Evolutionary conservation across 2,329 filamentous ascomycete genomes (phyloP).

Genomic region (Venturia asperata): DNA sequence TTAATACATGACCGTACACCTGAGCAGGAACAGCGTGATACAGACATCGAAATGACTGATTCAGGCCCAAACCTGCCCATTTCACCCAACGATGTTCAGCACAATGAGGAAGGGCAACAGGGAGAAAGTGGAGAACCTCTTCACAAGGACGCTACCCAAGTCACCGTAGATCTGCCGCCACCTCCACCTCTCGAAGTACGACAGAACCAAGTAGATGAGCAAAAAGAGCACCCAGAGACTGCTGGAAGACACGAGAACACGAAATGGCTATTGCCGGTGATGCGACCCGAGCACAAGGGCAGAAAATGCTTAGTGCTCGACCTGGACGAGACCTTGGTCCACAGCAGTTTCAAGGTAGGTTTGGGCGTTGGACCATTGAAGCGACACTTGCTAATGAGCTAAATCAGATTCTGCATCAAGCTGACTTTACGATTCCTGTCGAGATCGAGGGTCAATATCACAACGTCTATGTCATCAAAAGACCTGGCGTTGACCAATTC

Average conservation of each 20-base stretch:
- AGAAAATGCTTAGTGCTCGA: constrained; percentile 94
- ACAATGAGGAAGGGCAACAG: constrained; percentile 22
- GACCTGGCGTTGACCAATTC: constrained; percentile 96
- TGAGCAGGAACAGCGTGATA: constrained; percentile 44
- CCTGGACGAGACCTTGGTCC: constrained; percentile 91
- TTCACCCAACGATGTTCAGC: constrained; percentile 44
- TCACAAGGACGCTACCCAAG: constrained; percentile 25
- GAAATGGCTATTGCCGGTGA: constrained; percentile 73
- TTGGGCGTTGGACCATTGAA: not conserved
- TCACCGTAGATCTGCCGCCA: constrained; percentile 45
- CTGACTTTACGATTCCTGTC: constrained; percentile 97
- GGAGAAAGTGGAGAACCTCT: constrained; percentile 24
- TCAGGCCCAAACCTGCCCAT: constrained; percentile 42
- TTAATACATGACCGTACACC: constrained; percentile 45
- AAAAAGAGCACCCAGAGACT: constrained; percentile 19
- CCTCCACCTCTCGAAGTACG: constrained; percentile 47
- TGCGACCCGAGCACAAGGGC: constrained; percentile 70
- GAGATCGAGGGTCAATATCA: constrained; percentile 99
- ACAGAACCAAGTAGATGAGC: constrained; percentile 34
- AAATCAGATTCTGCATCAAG: constrained; percentile 86
- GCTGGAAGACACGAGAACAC: constrained; percentile 40
- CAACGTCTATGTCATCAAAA: constrained; percentile 98
- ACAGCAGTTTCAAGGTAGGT: constrained; percentile 93
- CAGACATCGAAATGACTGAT: constrained; percentile 59
- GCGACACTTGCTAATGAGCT: constrained; percentile 21